Evolutionary conservation across 768 basidiomycete genomes (phyloP).

Genomic region (Ephemerocybe angulata): DNA sequence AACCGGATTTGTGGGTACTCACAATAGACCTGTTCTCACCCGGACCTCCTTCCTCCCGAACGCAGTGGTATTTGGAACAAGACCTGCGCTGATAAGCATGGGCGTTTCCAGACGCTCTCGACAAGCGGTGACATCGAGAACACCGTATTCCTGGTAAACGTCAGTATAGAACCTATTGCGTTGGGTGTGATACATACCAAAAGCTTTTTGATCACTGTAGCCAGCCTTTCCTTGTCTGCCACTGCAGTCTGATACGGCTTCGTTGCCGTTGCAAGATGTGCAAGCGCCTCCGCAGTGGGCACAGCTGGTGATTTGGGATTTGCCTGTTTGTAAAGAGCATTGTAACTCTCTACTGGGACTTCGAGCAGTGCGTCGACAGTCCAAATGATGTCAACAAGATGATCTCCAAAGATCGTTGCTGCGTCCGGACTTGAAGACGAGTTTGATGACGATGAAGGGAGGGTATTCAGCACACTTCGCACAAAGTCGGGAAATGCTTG

Average conservation of each 20-base stretch:
- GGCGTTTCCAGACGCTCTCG: constrained; percentile 71
- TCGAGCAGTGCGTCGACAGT: constrained; percentile 74
- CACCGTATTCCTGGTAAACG: constrained; percentile 46
- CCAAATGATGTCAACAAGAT: constrained; percentile 80
- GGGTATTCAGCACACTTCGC: constrained; percentile 51
- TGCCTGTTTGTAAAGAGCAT: constrained; percentile 31
- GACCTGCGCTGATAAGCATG: constrained; percentile 57
- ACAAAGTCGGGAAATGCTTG: constrained; percentile 60
- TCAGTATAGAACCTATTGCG: constrained; percentile 7
- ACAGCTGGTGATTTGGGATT: constrained; percentile 31
- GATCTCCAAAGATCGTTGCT: constrained; percentile 54
- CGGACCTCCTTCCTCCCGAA: constrained; percentile 80
- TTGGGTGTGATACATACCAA: constrained; percentile 41
- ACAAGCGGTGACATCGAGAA: constrained; percentile 59
- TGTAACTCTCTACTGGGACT: constrained; percentile 52
- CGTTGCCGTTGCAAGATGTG: constrained; percentile 33
- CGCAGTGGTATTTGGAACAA: constrained; percentile 62
- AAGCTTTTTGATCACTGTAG: constrained; percentile 55
- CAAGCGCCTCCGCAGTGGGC: constrained; percentile 16
- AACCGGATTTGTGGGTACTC: constrained; percentile 30
- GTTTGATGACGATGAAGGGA: constrained; percentile 68
- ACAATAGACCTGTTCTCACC: constrained; percentile 80
- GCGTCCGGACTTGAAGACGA: constrained; percentile 42
- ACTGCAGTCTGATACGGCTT: constrained; percentile 53
- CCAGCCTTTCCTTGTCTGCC: constrained; percentile 59